Percentiles rank a stretch among this genome's conserved stretches.
Evolutionary conservation across 2,329 filamentous ascomycete genomes (phyloP).

Genomic region (Cladobotryum mycophilum): DNA sequence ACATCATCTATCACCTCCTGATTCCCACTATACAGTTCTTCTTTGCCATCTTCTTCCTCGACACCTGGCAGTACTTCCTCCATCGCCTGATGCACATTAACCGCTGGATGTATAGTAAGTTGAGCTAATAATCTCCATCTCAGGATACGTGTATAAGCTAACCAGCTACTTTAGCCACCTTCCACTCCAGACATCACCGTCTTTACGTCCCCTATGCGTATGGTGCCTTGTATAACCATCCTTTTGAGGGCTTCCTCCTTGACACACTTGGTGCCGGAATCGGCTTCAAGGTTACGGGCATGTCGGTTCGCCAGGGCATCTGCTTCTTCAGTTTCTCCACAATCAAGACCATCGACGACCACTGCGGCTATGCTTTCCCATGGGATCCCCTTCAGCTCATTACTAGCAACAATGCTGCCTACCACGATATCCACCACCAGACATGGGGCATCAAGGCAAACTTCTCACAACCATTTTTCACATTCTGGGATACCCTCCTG

Average conservation of each 20-base stretch:
- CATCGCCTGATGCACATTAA: constrained; percentile 97
- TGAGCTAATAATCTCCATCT: background rate
- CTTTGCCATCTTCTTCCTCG: constrained; percentile 68
- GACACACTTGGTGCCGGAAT: constrained; percentile 85
- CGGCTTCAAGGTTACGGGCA: constrained; percentile 71
- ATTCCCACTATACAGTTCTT: constrained; percentile 74
- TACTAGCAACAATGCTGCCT: constrained; percentile 90
- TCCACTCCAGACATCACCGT: constrained; percentile 93
- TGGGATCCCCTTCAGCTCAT: constrained; percentile 91
- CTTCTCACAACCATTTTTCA: constrained; percentile 89
- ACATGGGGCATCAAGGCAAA: constrained; percentile 98
- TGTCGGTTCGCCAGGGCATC: constrained; percentile 83
- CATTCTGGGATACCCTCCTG: constrained; percentile 82
- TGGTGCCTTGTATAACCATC: constrained; percentile 94
- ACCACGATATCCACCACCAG: constrained; percentile 98
- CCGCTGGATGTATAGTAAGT: constrained; percentile 90
- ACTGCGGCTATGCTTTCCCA: constrained; percentile 92
- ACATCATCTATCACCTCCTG: constrained; percentile 69
- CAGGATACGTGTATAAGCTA: constrained; percentile 49
- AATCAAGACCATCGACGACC: constrained; percentile 95
- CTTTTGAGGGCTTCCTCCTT: constrained; percentile 85
- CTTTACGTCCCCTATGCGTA: constrained; percentile 97
- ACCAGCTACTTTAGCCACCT: constrained; percentile 52
- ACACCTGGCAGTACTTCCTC: constrained; percentile 98
- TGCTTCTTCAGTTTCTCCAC: constrained; percentile 84